Evolutionary conservation across 345 rosid genomes (phyloP), one percentile per base, ranked within the genome.

Genomic region (Aquilaria malaccensis): DNA sequence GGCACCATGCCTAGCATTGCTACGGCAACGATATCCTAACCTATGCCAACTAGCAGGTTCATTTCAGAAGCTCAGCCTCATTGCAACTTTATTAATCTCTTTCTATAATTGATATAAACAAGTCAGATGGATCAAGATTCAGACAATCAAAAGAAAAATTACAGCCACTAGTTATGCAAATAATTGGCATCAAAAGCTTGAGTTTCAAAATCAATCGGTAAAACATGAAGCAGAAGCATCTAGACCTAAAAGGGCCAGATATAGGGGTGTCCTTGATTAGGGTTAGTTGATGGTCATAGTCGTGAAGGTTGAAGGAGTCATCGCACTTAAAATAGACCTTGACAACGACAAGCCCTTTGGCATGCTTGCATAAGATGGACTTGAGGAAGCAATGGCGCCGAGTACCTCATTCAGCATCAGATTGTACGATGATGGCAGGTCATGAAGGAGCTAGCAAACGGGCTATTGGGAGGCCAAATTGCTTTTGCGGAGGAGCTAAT

Each of bases 321-420:
- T 95, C 99, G 10, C 99, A 96, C 88, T 94, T 94, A 86, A 94
- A 90, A 78, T 94, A 94, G n/a, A 94, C 97, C 89, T 94, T 94
- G 58, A 94, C 97, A 61, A 94, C 87, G 58, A 94, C 99, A 46
- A 94, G 76, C 0, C 97, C 99, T 70, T 90, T 95, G 64, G 87
- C 99, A 81, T 94, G 99, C 83, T 94, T 94, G 76, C 99, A 94
- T 46, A 77, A 95, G 64, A 94, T 90, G 61, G 97, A 81, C 85
- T 94, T 94, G 72, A 94, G 80, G 89, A 90, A 87, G 53, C 97
- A 83, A 48, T 97, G 95, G 7, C 91, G 79, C 99, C 95, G 5
- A 94, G 71, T 56, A 84, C 94, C 80, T 93, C 97, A 69, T 88
- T 90, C 1, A 90, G 78, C 51, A 94, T 97, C 52, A 94, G 67